Base-by-base conservation (phyloP, 768 basidiomycete genomes). In the Lactarius evosmus region DNA sequence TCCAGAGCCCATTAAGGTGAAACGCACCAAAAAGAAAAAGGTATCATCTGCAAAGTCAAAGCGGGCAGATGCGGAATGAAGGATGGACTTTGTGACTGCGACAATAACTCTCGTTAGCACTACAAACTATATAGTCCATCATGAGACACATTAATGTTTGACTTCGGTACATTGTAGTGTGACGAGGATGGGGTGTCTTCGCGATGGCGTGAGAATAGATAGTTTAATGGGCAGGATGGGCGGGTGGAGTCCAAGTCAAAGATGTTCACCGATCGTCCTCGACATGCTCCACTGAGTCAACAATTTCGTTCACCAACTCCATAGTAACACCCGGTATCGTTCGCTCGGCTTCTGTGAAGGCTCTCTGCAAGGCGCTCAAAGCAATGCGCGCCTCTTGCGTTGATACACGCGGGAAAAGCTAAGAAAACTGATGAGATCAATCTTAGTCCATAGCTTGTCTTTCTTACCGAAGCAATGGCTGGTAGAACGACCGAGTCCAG, bases 401-500 rank as follows among this genome's bases (percentile, higher is more conserved):
- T 0, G 92, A 88, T 27, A 98, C 91, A 49, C 96, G 85, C 64
- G 92, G 92, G 74, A 95, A 93, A 34, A 99, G 79, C 95, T 98
- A 69, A 25, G 55, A 66, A 68, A 53, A 56, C 66, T 61, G 44
- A 59, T 32, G 58, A 49, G 38, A 46, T 53, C 12, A 46, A n/a
- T 40, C 17, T 17, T 17, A 41, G 62, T 33, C 27, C 17, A 49
- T 60, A 58, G 41, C 59, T 27, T n/a, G 14, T 58, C 55, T 25
- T 1, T 78, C 89, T 75, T 69, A 98, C 96, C 66, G 93, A 95
- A 50, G 95, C 92, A 70, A 98, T 88, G n/a, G 95, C 95, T 27
- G 97, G 97, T 32, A 98, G 77, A 57, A 98, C 88, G 33, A 99
- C 96, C 3, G 93, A 93, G 71, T 97, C 95, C 40, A 98, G 79